Conservation (phyloP, 1,284 basidiomycete genomes). For the Hymenochaete sp. region DNA sequence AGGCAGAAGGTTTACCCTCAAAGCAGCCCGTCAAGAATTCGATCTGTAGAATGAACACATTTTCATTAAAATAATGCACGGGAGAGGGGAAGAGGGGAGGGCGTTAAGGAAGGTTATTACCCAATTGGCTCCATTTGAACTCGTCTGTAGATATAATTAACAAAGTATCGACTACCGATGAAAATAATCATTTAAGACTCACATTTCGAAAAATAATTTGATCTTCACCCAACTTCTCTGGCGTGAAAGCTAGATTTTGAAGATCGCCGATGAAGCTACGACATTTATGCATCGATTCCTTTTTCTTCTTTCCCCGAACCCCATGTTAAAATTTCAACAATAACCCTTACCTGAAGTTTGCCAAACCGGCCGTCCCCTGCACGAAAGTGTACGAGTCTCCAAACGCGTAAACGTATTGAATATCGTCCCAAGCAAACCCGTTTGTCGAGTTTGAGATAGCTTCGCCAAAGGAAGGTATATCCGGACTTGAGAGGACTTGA, state of each 20-base stretch:
- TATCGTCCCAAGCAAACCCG: conserved; percentile 32
- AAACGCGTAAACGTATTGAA: conserved; percentile 40
- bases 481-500: not conserved
- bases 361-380: conserved; percentile 37
- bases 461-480: conserved; percentile 3
- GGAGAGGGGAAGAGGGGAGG: not conserved
- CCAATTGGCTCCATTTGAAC: conserved; percentile 48
- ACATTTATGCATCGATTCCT: too few species aligned
- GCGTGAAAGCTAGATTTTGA: conserved; percentile 35
- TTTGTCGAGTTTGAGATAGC: conserved; percentile 11
- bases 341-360: conserved; percentile 38
- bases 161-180: not conserved
- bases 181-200: not conserved
- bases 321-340: not conserved
- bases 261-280: conserved; percentile 44
- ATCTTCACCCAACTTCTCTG: conserved; percentile 33
- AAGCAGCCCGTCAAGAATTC: conserved; percentile 46
- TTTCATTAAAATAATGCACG: not conserved
- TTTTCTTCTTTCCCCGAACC: too few species aligned
- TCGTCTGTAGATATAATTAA: conserved; percentile 31
- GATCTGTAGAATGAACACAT: conserved; percentile 26
- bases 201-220: conserved; percentile 42
- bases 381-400: conserved; percentile 52
- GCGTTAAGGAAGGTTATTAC: too few species aligned
- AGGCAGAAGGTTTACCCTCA: conserved; percentile 34